A percentile compares a stretch with the other conserved stretches of the same genome.
phyloP scores from a whole-genome alignment of 306 rosid species.

The Hippophae rhamnoides region DNA sequence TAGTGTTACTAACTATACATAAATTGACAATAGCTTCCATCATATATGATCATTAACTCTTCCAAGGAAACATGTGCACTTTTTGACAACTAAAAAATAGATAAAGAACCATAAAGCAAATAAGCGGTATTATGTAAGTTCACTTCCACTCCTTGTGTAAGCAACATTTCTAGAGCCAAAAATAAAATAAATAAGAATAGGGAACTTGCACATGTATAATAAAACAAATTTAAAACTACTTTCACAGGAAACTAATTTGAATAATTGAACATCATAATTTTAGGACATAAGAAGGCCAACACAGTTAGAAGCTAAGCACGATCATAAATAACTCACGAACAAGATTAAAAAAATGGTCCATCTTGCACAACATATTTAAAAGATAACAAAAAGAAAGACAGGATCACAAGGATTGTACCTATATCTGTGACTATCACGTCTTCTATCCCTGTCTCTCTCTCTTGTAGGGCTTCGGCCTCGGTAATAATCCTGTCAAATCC shows the following conservation, averaged over 20 bases:
- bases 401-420: conserved; percentile 34
- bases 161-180: no score
- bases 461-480: conserved; percentile 83
- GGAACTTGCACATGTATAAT: no score
- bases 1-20: conserved; percentile 6
- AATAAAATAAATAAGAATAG: no score
- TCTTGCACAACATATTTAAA: not conserved
- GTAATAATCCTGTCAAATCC: conserved; percentile 44
- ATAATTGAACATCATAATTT: no score
- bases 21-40: conserved; percentile 48
- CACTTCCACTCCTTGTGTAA: not conserved
- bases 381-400: conserved; percentile 4
- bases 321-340: no score
- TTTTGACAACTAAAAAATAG: not conserved
- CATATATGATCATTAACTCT: not conserved
- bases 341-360: not conserved
- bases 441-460: conserved; percentile 85
- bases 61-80: not conserved
- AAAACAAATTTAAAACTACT: no score
- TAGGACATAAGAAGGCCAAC: no score
- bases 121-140: not conserved
- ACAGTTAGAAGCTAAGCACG: no score
- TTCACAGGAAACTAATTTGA: no score
- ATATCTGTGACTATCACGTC: conserved; percentile 84
- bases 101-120: not conserved